Conservation (phyloP, 805 yeast species). For the Starmerella bombi region DNA sequence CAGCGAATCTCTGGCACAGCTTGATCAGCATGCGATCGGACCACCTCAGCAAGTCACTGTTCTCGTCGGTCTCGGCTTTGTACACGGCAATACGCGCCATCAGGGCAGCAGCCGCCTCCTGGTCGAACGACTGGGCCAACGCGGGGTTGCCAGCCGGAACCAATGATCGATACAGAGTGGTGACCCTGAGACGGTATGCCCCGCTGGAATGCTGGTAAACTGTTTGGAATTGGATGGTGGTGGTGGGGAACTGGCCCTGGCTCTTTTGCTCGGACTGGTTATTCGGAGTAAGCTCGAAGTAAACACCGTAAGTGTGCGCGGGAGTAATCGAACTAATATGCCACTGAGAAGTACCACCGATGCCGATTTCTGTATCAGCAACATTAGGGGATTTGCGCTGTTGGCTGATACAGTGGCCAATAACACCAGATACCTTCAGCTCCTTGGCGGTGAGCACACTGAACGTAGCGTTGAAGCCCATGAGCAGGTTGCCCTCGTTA, state of each 20-base stretch:
- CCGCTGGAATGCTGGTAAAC: slow-evolving; percentile 95
- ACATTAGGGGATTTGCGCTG: slow-evolving; percentile 48
- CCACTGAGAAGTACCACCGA: slow-evolving; percentile 87
- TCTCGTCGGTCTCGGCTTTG: slow-evolving; percentile 72
- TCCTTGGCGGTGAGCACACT: slow-evolving; percentile 80
- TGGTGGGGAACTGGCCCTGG: slow-evolving; percentile 19
- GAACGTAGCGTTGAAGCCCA: slow-evolving; percentile 82
- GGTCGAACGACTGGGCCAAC: slow-evolving; percentile 67
- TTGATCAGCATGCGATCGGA: slow-evolving; percentile 82
- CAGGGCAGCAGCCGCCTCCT: slow-evolving; percentile 93
- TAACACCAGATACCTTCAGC: slow-evolving; percentile 78
- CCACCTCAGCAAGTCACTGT: slow-evolving; percentile 79
- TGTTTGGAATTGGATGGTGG: slow-evolving; percentile 66
- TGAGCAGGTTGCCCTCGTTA: slow-evolving; percentile 68
- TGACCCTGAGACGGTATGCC: slow-evolving; percentile 73
- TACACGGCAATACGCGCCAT: slow-evolving; percentile 84
- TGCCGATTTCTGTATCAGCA: slow-evolving; percentile 85
- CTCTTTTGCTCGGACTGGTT: slow-evolving; percentile 26
- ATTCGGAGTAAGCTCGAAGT: slow-evolving; percentile 56
- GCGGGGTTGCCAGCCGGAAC: slow-evolving; percentile 44
- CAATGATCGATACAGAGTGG: slow-evolving; percentile 54
- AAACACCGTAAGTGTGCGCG: slow-evolving; percentile 74
- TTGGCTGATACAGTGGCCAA: slow-evolving; percentile 80
- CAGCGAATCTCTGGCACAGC: slow-evolving; percentile 86
- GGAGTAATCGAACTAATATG: slow-evolving; percentile 75